Evolutionary conservation across 805 yeast genomes (phyloP).

Genomic region (Ogataea nakhonphanomensis): DNA sequence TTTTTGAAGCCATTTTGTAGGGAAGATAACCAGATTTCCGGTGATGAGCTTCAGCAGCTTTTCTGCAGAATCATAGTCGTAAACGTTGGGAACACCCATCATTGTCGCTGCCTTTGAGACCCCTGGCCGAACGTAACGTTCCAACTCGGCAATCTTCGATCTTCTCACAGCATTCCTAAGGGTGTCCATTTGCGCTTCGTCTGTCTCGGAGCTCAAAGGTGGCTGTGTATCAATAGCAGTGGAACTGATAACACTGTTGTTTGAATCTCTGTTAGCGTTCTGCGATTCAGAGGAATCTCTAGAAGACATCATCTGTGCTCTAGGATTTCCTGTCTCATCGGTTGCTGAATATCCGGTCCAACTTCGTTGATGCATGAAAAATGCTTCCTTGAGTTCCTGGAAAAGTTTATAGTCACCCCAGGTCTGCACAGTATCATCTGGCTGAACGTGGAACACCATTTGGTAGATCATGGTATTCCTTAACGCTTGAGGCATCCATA

Average conservation of each 20-base stretch:
- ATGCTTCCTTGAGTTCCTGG: slow-evolving; percentile 57
- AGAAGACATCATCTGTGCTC: background rate
- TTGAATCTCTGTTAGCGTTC: background rate
- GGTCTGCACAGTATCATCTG: slow-evolving; percentile 83
- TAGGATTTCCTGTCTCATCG: background rate
- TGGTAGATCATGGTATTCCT: slow-evolving; percentile 81
- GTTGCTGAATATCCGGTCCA: slow-evolving; percentile 10
- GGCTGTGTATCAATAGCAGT: slow-evolving; percentile 2
- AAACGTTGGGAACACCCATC: slow-evolving; percentile 25
- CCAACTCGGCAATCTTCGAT: slow-evolving; percentile 29
- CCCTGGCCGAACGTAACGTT: slow-evolving; percentile 25
- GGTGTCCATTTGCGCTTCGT: slow-evolving; percentile 9
- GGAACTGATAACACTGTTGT: slow-evolving; percentile 1
- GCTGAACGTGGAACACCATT: slow-evolving; percentile 88
- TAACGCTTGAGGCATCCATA: slow-evolving; percentile 80
- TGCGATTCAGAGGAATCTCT: background rate
- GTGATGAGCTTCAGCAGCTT: slow-evolving; percentile 65
- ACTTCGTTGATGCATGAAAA: slow-evolving; percentile 32
- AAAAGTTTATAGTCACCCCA: slow-evolving; percentile 88
- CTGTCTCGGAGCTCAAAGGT: slow-evolving; percentile 8
- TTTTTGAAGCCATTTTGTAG: slow-evolving; percentile 81
- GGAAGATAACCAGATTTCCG: slow-evolving; percentile 90
- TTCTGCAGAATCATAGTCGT: slow-evolving; percentile 74
- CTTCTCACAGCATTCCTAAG: slow-evolving; percentile 22
- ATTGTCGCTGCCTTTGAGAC: slow-evolving; percentile 7